A percentile compares a stretch with the other conserved stretches of the same genome.
These are phyloP conservation scores for Phaseolus lunatus DNA, from an alignment of 306 rosid species.

Conservation along the genomic window DNA sequence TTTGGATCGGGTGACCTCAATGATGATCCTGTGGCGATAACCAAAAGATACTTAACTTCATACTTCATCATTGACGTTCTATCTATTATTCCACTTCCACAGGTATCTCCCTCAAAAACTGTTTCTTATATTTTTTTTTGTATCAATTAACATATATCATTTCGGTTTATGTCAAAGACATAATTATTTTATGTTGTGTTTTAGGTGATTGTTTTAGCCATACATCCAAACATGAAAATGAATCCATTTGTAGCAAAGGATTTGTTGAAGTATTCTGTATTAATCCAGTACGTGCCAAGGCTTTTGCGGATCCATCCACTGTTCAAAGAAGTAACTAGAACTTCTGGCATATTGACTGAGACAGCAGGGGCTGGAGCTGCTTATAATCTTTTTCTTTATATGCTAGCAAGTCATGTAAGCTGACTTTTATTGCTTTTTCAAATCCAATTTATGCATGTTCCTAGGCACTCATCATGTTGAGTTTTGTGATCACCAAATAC, in stretches of 20 bases:
- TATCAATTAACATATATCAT: neutral
- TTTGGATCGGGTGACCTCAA: constrained; percentile 84
- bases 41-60: constrained; percentile 71
- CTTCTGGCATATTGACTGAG: constrained; percentile 84
- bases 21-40: constrained; percentile 66
- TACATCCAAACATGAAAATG: constrained; percentile 42
- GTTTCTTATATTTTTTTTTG: neutral
- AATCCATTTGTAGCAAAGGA: constrained; percentile 56
- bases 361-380: constrained; percentile 96
- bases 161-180: constrained; percentile 16
- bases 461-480: neutral
- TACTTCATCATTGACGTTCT: constrained; percentile 79
- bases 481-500: constrained; percentile 36
- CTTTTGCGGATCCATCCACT: constrained; percentile 73
- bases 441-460: constrained; percentile 7
- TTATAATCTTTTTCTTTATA: constrained; percentile 78
- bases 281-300: constrained; percentile 78
- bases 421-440: constrained; percentile 4
- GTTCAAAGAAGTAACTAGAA: constrained; percentile 73
- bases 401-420: constrained; percentile 94
- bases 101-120: constrained; percentile 56
- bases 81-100: constrained; percentile 89
- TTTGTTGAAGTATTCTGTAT: constrained; percentile 53
- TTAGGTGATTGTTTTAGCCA: constrained; percentile 63
- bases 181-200: constrained; percentile 14